These are phyloP conservation scores for Maudiozyma barnettii DNA, from an alignment of 805 yeast species.

Conservation along the genomic window DNA sequence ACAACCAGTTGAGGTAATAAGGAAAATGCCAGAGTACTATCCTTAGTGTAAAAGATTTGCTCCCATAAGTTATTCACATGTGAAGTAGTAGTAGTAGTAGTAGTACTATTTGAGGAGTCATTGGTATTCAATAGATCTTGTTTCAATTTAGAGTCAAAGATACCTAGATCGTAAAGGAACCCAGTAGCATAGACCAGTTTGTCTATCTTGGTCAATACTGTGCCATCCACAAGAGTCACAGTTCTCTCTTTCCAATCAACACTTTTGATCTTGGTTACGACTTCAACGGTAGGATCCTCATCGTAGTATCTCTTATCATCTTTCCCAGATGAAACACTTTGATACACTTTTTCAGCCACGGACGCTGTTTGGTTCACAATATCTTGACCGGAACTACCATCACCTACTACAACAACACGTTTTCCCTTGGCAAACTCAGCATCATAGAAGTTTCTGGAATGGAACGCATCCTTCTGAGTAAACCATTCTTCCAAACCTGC, in stretches of 20 bases:
- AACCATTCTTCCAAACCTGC: constrained; percentile 33
- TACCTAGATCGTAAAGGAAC: constrained; percentile 39
- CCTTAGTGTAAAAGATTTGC: constrained; percentile 47
- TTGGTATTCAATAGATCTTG: constrained; percentile 10
- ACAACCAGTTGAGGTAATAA: constrained; percentile 53
- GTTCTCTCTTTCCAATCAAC: constrained; percentile 19
- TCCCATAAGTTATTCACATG: constrained; percentile 40
- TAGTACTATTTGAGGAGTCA: too few species aligned
- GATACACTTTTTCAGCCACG: constrained; percentile 23
- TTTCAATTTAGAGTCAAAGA: constrained; percentile 25
- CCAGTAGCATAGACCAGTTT: constrained; percentile 43
- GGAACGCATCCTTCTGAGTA: constrained; percentile 26
- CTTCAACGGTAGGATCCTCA: constrained; percentile 5
- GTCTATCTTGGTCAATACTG: constrained; percentile 27
- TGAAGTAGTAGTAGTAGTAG: not conserved
- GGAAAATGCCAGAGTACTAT: constrained; percentile 56
- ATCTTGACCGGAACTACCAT: constrained; percentile 36
- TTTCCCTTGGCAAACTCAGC: constrained; percentile 28
- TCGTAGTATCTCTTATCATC: not conserved
- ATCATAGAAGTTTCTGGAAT: constrained; percentile 33
- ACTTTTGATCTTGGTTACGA: constrained; percentile 25
- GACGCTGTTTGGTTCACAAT: constrained; percentile 34
- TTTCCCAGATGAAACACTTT: constrained; percentile 48
- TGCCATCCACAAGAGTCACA: constrained; percentile 29
- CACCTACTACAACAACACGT: constrained; percentile 33